These are phyloP conservation scores for Xylaria sp. DNA, from an alignment of 2,329 filamentous ascomycete species.

Conservation along the genomic window DNA sequence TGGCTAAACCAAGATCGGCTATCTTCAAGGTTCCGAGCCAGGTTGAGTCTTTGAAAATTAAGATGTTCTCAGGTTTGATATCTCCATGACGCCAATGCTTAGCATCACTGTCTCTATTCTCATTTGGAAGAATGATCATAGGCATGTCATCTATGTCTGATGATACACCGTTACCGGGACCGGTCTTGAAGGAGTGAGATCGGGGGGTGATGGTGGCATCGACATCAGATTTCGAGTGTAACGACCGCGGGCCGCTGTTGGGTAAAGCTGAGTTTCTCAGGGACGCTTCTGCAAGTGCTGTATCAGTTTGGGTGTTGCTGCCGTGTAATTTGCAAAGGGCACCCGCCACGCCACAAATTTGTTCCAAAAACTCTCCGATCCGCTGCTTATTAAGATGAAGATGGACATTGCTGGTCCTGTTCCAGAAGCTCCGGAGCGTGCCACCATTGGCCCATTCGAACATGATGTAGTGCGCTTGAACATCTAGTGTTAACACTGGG, in stretches of 20 bases:
- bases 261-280: neutral
- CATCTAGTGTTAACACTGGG: neutral
- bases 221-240: neutral
- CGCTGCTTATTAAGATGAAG: neutral
- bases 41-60: conserved; percentile 22
- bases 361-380: conserved; percentile 15
- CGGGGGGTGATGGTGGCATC: neutral
- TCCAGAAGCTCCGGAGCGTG: conserved; percentile 39
- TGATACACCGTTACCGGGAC: neutral
- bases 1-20: conserved; percentile 37
- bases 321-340: conserved; percentile 29
- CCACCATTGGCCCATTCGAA: conserved; percentile 40
- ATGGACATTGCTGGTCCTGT: neutral
- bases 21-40: conserved; percentile 33
- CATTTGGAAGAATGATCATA: neutral
- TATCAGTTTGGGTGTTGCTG: conserved; percentile 18
- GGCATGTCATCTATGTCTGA: neutral
- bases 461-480: conserved; percentile 33
- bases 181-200: neutral
- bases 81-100: conserved; percentile 32
- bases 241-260: neutral
- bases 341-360: conserved; percentile 24
- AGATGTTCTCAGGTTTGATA: conserved; percentile 43
- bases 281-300: neutral
- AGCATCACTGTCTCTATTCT: neutral